Evolutionary conservation across 176 grass and related monocot genomes (phyloP).

Genomic region (Otatea glauca): DNA sequence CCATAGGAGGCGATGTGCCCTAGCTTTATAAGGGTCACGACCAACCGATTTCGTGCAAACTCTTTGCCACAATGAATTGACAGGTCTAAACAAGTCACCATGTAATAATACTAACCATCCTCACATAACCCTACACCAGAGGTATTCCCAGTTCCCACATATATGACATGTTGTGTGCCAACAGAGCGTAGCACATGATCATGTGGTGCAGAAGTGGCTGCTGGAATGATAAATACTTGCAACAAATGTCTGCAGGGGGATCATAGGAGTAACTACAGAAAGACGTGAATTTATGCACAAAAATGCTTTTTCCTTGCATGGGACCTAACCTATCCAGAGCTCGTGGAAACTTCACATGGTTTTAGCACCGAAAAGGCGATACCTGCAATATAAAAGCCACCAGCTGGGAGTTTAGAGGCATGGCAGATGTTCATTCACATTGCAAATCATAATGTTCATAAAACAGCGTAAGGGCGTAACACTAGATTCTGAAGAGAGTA

Average conservation of each 20-base stretch:
- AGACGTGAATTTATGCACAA: neutral
- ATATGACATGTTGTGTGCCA: neutral
- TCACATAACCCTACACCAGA: neutral
- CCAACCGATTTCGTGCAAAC: neutral
- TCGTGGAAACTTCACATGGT: neutral
- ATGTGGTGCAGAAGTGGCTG: neutral
- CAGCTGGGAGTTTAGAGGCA: neutral
- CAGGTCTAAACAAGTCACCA: neutral
- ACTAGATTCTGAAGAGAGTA: constrained; percentile 22
- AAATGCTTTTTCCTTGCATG: constrained; percentile 3
- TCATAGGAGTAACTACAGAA: neutral
- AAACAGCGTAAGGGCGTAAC: neutral
- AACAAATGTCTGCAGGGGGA: neutral
- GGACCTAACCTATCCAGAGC: neutral
- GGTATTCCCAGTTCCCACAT: no score
- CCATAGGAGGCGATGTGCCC: no score
- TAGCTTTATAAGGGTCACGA: no score
- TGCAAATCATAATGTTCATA: neutral
- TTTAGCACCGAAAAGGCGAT: constrained; percentile 44
- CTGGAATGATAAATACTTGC: constrained; percentile 19
- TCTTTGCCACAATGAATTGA: neutral
- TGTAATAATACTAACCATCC: neutral
- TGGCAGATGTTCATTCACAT: neutral
- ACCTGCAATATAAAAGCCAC: constrained; percentile 30
- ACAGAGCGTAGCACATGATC: neutral